These are phyloP conservation scores for Paramecium caudatum DNA, from an alignment of 73 alveolate species.

Conservation along the genomic window DNA sequence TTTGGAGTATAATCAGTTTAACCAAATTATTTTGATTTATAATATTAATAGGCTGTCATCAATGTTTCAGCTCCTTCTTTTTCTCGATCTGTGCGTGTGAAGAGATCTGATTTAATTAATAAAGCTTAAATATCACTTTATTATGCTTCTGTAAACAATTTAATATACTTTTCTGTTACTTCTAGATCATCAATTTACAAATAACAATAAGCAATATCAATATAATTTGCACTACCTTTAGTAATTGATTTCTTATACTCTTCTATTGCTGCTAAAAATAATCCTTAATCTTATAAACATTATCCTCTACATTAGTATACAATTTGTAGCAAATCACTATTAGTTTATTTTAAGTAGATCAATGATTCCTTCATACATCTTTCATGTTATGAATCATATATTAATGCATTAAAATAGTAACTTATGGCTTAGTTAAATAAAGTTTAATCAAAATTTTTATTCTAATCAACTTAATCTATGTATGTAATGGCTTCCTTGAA, in stretches of 20 bases:
- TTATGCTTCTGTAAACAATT: neutral
- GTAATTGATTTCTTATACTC: constrained; percentile 2
- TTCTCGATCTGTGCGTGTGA: neutral
- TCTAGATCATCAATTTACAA: neutral
- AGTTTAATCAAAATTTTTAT: neutral
- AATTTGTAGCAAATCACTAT: neutral
- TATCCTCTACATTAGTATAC: constrained; percentile 18
- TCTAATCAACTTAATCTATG: neutral
- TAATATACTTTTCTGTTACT: neutral
- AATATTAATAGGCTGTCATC: neutral
- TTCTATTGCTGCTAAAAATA: neutral
- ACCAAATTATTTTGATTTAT: neutral
- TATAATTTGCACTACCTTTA: neutral
- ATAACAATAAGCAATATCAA: constrained; percentile 28
- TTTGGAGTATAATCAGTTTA: constrained; percentile 10
- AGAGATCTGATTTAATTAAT: constrained; percentile 1
- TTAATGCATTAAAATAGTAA: neutral
- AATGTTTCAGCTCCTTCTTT: constrained; percentile 15
- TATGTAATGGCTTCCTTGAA: neutral
- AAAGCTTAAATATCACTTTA: neutral
- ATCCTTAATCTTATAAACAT: neutral
- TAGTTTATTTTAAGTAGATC: neutral
- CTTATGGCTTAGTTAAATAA: neutral
- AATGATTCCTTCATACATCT: constrained; percentile 10
- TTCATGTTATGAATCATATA: constrained; percentile 5